A percentile compares a stretch with the other conserved stretches of the same genome.
Conservation (phyloP, 225 moss, liverwort and hornwort genomes). For the Polytrichum commune region DNA sequence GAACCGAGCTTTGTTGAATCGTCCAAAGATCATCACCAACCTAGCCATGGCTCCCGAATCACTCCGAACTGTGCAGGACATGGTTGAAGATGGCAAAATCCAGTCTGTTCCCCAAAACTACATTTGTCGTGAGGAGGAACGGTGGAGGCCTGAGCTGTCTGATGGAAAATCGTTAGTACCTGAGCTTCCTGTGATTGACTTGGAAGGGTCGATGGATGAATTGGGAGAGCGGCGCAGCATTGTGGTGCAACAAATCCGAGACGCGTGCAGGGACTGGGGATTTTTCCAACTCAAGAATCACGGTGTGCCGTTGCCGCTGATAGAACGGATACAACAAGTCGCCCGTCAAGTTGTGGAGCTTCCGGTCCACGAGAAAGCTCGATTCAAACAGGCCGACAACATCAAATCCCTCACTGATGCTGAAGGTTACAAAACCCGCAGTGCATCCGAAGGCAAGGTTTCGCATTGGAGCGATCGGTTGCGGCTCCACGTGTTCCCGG, state of each 20-base stretch:
- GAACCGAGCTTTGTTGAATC: too few species aligned
- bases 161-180: background rate
- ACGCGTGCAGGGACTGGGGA: conserved; percentile 35
- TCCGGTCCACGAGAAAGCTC: conserved; percentile 21
- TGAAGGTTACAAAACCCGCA: conserved; percentile 22
- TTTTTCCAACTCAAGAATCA: conserved; percentile 49
- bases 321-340: conserved; percentile 20
- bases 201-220: background rate
- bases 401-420: background rate
- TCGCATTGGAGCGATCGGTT: conserved; percentile 25
- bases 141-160: background rate
- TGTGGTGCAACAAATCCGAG: conserved; percentile 24
- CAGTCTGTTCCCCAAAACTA: conserved; percentile 16
- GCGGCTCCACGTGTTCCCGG: conserved; percentile 20
- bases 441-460: conserved; percentile 5
- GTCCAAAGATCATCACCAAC: too few species aligned
- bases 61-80: conserved; percentile 14
- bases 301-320: conserved; percentile 20
- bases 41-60: conserved; percentile 14
- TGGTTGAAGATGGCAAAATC: conserved; percentile 22
- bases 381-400: conserved; percentile 3
- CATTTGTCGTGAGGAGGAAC: conserved; percentile 16
- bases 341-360: conserved; percentile 25
- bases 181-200: conserved; percentile 22
- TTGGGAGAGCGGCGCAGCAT: conserved; percentile 11